phyloP scores from a whole-genome alignment of 2,329 filamentous ascomycete species.

The Clonostachys byssicola region DNA sequence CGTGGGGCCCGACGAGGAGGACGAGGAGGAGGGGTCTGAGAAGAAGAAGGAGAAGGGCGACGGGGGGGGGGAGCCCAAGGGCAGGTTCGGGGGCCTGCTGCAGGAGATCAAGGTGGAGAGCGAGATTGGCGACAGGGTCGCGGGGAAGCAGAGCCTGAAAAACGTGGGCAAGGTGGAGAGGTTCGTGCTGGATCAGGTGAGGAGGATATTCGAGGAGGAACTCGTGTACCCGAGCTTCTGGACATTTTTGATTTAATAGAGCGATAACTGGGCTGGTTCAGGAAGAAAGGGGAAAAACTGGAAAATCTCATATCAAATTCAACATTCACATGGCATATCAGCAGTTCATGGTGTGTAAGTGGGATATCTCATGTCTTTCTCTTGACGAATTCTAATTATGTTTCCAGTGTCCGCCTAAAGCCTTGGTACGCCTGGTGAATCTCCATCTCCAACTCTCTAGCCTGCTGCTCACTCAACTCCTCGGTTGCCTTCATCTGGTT shows the following conservation, averaged over 20 bases:
- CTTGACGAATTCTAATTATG: background rate
- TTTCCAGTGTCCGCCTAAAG: conserved; percentile 72
- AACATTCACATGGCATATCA: background rate
- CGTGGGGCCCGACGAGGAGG: conserved; percentile 45
- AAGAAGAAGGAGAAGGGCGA: conserved; percentile 7
- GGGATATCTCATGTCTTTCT: background rate
- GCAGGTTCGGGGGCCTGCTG: conserved; percentile 66
- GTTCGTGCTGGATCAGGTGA: conserved; percentile 94
- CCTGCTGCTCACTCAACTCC: conserved; percentile 82
- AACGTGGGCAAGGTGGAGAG: conserved; percentile 98
- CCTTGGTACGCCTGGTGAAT: conserved; percentile 93
- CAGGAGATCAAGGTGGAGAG: conserved; percentile 96
- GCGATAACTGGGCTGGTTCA: background rate
- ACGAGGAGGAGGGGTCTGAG: conserved; percentile 13
- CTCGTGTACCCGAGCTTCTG: conserved; percentile 98
- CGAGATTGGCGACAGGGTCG: conserved; percentile 90
- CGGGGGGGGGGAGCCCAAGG: conserved; percentile 15
- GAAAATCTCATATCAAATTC: background rate
- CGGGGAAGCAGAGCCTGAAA: conserved; percentile 91
- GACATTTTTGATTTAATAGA: conserved; percentile 79
- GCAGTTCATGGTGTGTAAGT: background rate
- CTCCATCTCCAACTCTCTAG: conserved; percentile 84
- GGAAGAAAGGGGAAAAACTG: background rate
- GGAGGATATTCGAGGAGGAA: conserved; percentile 96
- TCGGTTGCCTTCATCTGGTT: conserved; percentile 98